Evolutionary conservation across 2,329 filamentous ascomycete species (phyloP), one percentile per base, ranked within the genome.

Genomic region (Colletotrichum agaves): DNA sequence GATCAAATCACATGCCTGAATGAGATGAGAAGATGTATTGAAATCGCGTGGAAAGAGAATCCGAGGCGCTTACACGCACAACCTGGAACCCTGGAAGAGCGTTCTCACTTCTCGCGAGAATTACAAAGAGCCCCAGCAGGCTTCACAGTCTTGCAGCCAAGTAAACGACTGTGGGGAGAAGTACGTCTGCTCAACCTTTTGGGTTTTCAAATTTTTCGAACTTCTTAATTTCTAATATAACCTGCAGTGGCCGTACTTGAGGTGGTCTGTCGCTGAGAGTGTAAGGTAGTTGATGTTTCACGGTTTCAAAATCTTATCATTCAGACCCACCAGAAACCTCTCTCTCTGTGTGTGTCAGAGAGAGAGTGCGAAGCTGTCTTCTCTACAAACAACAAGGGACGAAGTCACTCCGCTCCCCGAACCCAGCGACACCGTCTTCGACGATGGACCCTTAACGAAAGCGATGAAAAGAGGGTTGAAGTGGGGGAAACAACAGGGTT

Each of bases 301-400:
- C 41, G 19, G 56, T 59, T 58, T 59, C 56, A 59, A 47, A 59
- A 19, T 39, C 56, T 49, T 59, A 19, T 19, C 43, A 49, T 39
- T 19, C 21, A 15, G 19, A 49, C 33, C 23, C 23, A 15, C 10
- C 27, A 5, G 17, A 19, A 47, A 17, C 13, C 47, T n/a, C n/a
- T n/a, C n/a, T n/a, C n/a, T n/a, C n/a, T n/a, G n/a, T n/a, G n/a
- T n/a, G n/a, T n/a, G n/a, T n/a, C n/a, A n/a, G n/a, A 15, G 47
- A 15, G 19, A 7, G 47, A 17, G 47, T 35, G 23, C 15, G 47
- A 49, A 21, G 35, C 35, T 37, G 35, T 37, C 35, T 37, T 4
- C 1, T 37, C 35, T 11, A 35, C 2, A 35, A 8, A 35, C 8
- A 35, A 35, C 33, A 35, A 3, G 8, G 35, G 35, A 37, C 35